Evolutionary conservation across 2,329 filamentous ascomycete species (phyloP).

Genomic region (Apiospora phragmitis): DNA sequence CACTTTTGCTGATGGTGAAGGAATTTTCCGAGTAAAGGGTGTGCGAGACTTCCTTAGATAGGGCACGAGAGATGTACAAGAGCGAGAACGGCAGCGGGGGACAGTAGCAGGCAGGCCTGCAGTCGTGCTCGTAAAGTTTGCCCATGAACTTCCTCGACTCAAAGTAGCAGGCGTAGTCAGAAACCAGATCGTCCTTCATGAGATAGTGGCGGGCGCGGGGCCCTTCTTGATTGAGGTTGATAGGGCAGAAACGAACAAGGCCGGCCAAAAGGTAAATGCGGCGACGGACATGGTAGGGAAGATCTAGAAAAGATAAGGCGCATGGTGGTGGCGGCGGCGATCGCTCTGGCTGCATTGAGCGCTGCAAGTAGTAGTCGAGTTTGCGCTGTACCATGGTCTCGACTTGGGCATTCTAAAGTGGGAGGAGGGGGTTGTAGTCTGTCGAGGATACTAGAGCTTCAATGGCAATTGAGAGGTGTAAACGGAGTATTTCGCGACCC

Average conservation of each 20-base stretch:
- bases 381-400: background rate
- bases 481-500: no score
- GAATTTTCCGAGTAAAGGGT: slow-evolving; percentile 10
- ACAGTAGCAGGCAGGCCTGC: slow-evolving; percentile 8
- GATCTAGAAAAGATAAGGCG: background rate
- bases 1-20: slow-evolving; percentile 11
- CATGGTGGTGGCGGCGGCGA: background rate
- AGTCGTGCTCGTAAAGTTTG: background rate
- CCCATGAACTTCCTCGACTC: background rate
- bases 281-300: slow-evolving; percentile 10
- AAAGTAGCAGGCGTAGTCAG: background rate
- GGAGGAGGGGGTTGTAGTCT: no score
- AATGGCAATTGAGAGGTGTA: no score
- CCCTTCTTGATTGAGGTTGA: slow-evolving; percentile 13
- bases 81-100: slow-evolving; percentile 5
- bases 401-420: no score
- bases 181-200: background rate
- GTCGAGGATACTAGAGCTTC: no score
- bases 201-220: background rate
- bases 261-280: slow-evolving; percentile 12
- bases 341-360: background rate
- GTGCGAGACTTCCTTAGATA: background rate
- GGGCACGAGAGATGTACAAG: background rate
- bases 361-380: background rate
- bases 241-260: slow-evolving; percentile 9